These are phyloP conservation scores for Mesembryanthemum crystallinum DNA, from an alignment of 148 eudicot genomes.

Conservation along the genomic window DNA sequence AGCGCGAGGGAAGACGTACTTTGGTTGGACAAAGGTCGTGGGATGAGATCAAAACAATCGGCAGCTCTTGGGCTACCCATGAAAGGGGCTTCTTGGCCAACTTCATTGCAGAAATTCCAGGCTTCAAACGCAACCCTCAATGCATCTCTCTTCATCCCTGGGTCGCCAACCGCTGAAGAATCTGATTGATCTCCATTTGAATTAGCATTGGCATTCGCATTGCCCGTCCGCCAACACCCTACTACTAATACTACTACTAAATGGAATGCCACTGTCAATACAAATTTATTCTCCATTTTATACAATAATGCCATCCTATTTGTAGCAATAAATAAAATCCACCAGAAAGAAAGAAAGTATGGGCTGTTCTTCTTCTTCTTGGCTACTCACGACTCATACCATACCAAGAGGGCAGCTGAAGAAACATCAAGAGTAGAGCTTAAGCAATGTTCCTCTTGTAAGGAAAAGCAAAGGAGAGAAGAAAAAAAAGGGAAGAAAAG, in stretches of 20 bases:
- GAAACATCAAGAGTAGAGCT: no score
- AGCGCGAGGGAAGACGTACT: conserved; percentile 2
- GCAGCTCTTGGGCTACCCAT: conserved; percentile 94
- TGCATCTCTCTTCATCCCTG: conserved; percentile 67
- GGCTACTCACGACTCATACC: no score
- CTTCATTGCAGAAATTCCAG: conserved; percentile 93
- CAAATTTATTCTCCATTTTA: background rate
- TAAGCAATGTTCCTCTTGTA: no score
- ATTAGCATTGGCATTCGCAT: no score
- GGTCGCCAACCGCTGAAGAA: conserved; percentile 72
- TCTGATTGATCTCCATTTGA: background rate
- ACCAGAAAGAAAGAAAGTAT: no score
- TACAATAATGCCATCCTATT: no score
- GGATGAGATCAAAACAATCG: conserved; percentile 63
- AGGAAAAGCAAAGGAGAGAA: no score
- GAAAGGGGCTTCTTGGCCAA: conserved; percentile 63
- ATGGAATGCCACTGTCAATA: background rate
- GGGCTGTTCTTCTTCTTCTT: no score
- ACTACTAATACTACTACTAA: background rate
- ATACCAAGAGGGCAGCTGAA: no score
- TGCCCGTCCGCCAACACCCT: background rate
- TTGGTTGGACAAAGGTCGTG: background rate
- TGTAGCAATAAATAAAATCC: no score
- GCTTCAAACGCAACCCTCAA: conserved; percentile 75
- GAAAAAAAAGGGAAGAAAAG: no score